Percentiles rank a stretch among this genome's conserved stretches.
These are phyloP conservation scores for Phytophthora cajani DNA, from an alignment of 352 stramenopile genomes.

Conservation along the genomic window DNA sequence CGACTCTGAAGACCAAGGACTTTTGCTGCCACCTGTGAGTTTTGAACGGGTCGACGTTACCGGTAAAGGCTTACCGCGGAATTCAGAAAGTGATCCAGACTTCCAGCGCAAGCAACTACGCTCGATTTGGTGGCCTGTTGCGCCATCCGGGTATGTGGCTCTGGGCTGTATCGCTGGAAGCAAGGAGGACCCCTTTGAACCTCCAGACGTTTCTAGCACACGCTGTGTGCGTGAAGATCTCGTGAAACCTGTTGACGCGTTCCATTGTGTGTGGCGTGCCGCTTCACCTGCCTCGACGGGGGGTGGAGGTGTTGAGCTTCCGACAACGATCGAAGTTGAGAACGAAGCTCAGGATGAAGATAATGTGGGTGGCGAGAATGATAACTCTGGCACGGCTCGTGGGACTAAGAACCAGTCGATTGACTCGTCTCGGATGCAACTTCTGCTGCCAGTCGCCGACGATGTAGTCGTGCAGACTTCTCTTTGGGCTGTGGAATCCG, in stretches of 20 bases:
- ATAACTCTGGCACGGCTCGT: conserved; percentile 9
- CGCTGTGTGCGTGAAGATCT: conserved; percentile 84
- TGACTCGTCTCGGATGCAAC: conserved; percentile 28
- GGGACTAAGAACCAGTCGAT: conserved; percentile 50
- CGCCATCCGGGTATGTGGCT: conserved; percentile 76
- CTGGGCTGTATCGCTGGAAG: conserved; percentile 80
- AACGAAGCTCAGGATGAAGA: conserved; percentile 37
- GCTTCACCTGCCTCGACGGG: conserved; percentile 35
- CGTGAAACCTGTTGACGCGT: conserved; percentile 64
- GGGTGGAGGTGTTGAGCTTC: conserved; percentile 42
- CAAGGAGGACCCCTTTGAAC: conserved; percentile 82
- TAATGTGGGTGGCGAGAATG: conserved; percentile 13
- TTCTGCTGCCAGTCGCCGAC: conserved; percentile 39
- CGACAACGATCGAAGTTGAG: conserved; percentile 40
- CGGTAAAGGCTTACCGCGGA: conserved; percentile 80
- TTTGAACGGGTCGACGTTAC: conserved; percentile 88
- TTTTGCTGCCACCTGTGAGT: conserved; percentile 65
- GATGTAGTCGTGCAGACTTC: conserved; percentile 72
- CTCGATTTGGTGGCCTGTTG: conserved; percentile 85
- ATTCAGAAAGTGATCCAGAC: conserved; percentile 73
- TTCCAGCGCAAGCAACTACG: conserved; percentile 87
- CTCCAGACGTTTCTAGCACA: conserved; percentile 52
- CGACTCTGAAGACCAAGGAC: conserved; percentile 52
- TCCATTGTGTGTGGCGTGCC: conserved; percentile 70
- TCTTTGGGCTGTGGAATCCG: conserved; percentile 68